These are phyloP conservation scores for Rutstroemia sp. DNA, from an alignment of 2,329 filamentous ascomycete species.

Conservation along the genomic window DNA sequence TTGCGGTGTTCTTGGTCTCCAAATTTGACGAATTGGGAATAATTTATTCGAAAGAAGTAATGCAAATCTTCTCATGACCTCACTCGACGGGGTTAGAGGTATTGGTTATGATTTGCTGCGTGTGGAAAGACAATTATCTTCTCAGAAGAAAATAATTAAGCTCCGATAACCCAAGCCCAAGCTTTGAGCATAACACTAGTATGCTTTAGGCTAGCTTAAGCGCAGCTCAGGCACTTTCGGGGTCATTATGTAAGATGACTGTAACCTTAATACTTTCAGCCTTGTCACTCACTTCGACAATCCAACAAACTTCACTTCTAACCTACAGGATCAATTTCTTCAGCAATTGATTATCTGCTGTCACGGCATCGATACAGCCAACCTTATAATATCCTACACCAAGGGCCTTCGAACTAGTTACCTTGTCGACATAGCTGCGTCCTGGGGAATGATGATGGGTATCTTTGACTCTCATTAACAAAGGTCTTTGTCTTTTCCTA, in stretches of 20 bases:
- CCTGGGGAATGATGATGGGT: slow-evolving; percentile 2
- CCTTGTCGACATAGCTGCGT: not conserved
- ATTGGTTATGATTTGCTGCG: not conserved
- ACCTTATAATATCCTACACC: not conserved
- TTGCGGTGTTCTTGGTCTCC: slow-evolving; percentile 8
- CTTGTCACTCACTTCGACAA: not conserved
- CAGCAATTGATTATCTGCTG: not conserved
- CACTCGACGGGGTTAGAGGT: not conserved
- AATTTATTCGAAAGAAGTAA: not conserved
- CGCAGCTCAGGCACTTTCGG: not conserved
- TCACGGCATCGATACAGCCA: not conserved
- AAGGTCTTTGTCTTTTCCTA: slow-evolving; percentile 7
- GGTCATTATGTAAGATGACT: not conserved
- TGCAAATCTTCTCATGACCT: not conserved
- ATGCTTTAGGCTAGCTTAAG: too few relatives aligned
- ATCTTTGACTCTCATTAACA: slow-evolving; percentile 6
- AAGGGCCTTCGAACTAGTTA: not conserved
- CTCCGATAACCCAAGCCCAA: not conserved
- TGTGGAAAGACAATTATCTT: not conserved
- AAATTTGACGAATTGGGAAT: not conserved
- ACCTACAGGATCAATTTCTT: not conserved
- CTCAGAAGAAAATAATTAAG: not conserved
- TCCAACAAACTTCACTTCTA: not conserved
- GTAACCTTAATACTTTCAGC: not conserved
- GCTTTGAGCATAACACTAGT: not conserved